Base-by-base conservation (phyloP, 768 basidiomycete species). In the Tephrocybe rancida region DNA sequence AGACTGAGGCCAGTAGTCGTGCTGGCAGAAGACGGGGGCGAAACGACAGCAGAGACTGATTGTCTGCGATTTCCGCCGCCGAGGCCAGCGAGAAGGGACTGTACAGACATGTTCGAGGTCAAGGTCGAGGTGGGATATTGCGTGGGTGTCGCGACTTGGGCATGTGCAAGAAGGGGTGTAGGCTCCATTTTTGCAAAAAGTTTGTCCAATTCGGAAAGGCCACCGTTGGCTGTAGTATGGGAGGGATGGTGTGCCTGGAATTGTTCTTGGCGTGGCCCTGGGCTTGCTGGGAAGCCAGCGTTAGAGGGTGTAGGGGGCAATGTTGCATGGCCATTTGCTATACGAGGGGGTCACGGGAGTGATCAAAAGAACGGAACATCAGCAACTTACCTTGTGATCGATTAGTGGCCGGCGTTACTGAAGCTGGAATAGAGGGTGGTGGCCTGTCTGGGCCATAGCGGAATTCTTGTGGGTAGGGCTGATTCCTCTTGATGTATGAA, bases 391-490 rank as follows among this genome's bases (percentile, higher is more conserved):
- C 37, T 16, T 61, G 58, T 46, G 56, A 42, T 37, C 44, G 55
- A 30, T 64, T 55, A 10, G 67, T 61, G 46, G 64, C 67, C 41
- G 67, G 64, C 21, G 64, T 6, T 37, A 16, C n/a, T 37, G 35
- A 64, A 49, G 63, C 64, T 16, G 64, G 74, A 60, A 80, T 82
- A 22, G 83, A 82, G 16, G 84, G 86, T 4, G 86, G 87, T 5
- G 82, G 85, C 27, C 79, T 73, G 57, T 83, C 83, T 3, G 85
- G 86, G 19, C 85, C 86, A 67, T 87, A 89, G 54, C 81, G 78
- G 63, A 75, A 89, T 52, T 87, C 76, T 55, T 89, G 83, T 11
- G 90, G 90, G 65, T 92, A 92, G 9, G 83, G 78, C 16, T 79
- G 48, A 47, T 87, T 86, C 61, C 76, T 74, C 71, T 83, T 84